Evolutionary conservation across 1,139 yeast species (phyloP), one percentile per base, ranked within the genome.

Genomic region (Zygosaccharomyces pseudobailii): DNA sequence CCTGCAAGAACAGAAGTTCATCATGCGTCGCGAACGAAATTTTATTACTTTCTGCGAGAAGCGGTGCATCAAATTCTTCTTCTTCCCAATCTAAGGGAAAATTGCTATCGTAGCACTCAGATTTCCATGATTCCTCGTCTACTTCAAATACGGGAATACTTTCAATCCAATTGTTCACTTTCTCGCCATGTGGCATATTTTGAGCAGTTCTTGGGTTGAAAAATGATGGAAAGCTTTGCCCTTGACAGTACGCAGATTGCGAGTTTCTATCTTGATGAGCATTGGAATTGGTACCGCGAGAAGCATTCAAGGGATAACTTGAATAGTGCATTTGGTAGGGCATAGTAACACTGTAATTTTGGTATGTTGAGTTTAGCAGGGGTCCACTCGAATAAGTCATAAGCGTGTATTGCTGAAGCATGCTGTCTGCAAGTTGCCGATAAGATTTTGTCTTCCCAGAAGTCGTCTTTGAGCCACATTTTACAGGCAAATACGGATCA

Each of bases 131-230:
- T 6, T 51, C 57, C 5, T 51, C 55, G 1, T 48, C 47, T 2
- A 49, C 45, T 40, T 52, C 55, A 43, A 47, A 66, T 25, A 73
- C 63, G 0, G 89, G 89, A 3, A 83, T 72, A 20, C 71, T 69
- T 5, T 68, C 65, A 31, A 84, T 73, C 94, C 92, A 84, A 6
- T 63, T 67, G 36, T 70, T 69, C 0, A 84, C 84, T 58, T 84
- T 84, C 55, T 84, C 90, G 40, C 65, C 69, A 46, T 72, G 75
- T 1, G 78, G 71, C 87, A 84, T 83, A 59, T 77, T 80, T 8
- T 73, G 67, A 1, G 79, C 78, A 28, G 66, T 66, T 55, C 86
- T 70, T 5, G 90, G 88, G 51, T 82, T 73, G 58, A 83, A 82
- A 9, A 55, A 55, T 2, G 64, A 47, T 2, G 80, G 79, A 45